phyloP scores from a whole-genome alignment of 352 stramenopile genomes.

The Phytopythium ostracodes region DNA sequence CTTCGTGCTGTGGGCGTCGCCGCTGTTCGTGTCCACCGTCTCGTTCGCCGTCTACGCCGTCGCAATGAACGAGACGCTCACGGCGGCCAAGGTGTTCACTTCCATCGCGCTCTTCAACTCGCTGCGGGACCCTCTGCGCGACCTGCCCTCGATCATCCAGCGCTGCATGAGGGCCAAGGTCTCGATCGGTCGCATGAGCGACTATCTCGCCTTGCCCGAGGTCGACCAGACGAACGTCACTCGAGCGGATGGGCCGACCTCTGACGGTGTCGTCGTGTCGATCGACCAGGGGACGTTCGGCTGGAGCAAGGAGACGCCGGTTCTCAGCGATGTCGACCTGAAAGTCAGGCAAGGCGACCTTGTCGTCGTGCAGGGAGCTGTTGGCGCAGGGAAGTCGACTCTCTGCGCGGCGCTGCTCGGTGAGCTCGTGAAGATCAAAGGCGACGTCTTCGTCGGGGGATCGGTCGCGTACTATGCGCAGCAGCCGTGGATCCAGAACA shows the following conservation, averaged over 20 bases:
- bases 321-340: conserved; percentile 38
- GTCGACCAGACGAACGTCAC: conserved; percentile 24
- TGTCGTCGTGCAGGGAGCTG: conserved; percentile 40
- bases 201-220: conserved; percentile 32
- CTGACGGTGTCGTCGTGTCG: conserved; percentile 15
- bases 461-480: conserved; percentile 60
- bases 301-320: conserved; percentile 20
- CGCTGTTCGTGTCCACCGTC: conserved; percentile 36
- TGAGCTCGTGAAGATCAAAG: conserved; percentile 78
- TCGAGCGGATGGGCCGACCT: background rate
- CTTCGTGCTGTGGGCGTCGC: conserved; percentile 27
- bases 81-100: conserved; percentile 49
- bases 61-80: conserved; percentile 31
- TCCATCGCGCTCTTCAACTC: conserved; percentile 46
- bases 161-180: conserved; percentile 37
- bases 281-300: conserved; percentile 31
- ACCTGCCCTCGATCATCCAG: conserved; percentile 31
- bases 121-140: conserved; percentile 30
- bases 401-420: conserved; percentile 47
- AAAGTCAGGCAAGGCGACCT: conserved; percentile 39
- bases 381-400: conserved; percentile 57
- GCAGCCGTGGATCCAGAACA: conserved; percentile 91
- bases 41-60: conserved; percentile 45
- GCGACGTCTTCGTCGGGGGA: conserved; percentile 37
- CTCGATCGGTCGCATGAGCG: conserved; percentile 29